These are phyloP conservation scores for Coccomyxa subellipsoidea DNA, from an alignment of 163 green algal species.

Conservation along the genomic window DNA sequence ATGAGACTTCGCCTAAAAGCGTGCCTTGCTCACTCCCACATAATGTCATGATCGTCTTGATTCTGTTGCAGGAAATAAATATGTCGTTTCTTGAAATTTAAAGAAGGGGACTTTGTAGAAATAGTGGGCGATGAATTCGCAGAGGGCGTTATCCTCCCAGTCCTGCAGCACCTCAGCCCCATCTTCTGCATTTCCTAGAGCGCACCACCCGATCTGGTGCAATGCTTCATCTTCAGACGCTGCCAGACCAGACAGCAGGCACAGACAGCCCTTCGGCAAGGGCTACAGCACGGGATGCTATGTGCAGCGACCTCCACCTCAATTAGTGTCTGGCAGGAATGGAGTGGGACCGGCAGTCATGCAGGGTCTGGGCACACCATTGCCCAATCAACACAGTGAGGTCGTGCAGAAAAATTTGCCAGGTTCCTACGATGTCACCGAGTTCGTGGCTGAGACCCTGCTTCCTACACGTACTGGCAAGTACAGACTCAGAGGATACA, in stretches of 20 bases:
- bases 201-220: not conserved
- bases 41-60: not conserved
- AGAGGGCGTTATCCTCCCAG: slow-evolving; percentile 2
- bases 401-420: not conserved
- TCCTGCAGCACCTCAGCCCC: slow-evolving; percentile 16
- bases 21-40: not conserved
- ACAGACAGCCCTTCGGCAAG: not conserved
- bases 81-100: not conserved
- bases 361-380: not conserved
- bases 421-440: slow-evolving; percentile 36
- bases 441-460: slow-evolving; percentile 89
- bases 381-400: not conserved
- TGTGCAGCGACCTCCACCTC: not conserved
- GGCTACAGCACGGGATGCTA: not conserved
- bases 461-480: slow-evolving; percentile 82
- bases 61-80: not conserved
- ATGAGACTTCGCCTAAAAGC: not conserved
- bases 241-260: not conserved
- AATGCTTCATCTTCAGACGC: slow-evolving; percentile 1
- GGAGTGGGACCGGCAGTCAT: not conserved
- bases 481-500: slow-evolving; percentile 84
- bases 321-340: not conserved
- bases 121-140: slow-evolving; percentile 7
- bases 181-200: not conserved
- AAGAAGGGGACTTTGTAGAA: not conserved